A percentile compares a stretch with the other conserved stretches of the same genome.
Conservation (phyloP, 164 flowering plant genomes). For the Berberis vulgaris region DNA sequence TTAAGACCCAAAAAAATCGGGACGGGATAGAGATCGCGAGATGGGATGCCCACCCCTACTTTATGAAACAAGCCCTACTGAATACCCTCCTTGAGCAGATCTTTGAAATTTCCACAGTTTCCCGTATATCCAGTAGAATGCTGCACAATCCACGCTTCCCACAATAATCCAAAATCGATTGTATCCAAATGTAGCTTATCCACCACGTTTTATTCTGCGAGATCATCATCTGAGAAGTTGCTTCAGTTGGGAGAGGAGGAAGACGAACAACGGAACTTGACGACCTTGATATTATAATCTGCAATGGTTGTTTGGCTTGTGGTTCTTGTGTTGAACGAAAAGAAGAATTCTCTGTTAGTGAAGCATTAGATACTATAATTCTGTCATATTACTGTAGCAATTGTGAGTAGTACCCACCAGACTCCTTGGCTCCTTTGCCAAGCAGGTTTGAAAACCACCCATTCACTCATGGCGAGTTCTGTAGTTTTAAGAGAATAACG, state of each 20-base stretch:
- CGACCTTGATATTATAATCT: constrained; percentile 34
- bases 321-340: constrained; percentile 49
- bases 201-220: constrained; percentile 32
- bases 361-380: constrained; percentile 39
- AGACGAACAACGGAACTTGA: constrained; percentile 19
- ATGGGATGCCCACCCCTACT: too few relatives aligned
- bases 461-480: constrained; percentile 68
- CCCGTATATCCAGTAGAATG: constrained; percentile 59
- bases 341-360: constrained; percentile 17
- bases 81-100: constrained; percentile 40
- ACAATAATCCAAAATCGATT: constrained; percentile 47
- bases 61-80: constrained; percentile 43
- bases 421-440: constrained; percentile 42
- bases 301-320: constrained; percentile 68
- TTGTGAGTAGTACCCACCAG: constrained; percentile 72
- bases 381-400: constrained; percentile 74
- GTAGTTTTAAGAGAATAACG: constrained; percentile 15
- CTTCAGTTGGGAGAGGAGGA: constrained; percentile 18
- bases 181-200: constrained; percentile 32
- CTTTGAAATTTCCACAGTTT: constrained; percentile 24
- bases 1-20: too few relatives aligned
- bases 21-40: too few relatives aligned
- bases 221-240: constrained; percentile 32
- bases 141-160: constrained; percentile 50
- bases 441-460: constrained; percentile 47